Evolutionary conservation across 176 grass and related monocot genomes (phyloP).

Genomic region (Dactylis glomerata): DNA sequence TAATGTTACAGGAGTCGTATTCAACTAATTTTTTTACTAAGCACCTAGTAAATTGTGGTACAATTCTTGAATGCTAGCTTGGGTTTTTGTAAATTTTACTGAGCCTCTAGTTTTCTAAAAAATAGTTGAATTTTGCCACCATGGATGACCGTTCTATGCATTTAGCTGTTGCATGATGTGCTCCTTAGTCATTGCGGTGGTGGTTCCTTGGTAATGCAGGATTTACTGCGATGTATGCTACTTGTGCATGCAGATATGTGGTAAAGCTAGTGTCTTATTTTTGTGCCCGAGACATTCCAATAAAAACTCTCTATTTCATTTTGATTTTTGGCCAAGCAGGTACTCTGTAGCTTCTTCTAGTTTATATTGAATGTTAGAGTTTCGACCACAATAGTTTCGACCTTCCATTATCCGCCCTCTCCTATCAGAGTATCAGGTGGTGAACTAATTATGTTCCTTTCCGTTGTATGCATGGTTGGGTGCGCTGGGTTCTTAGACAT

Average conservation of each 20-base stretch:
- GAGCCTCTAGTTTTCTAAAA: not conserved
- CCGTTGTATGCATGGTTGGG: too few relatives aligned
- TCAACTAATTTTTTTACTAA: too few relatives aligned
- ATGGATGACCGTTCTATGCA: not conserved
- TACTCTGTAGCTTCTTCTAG: not conserved
- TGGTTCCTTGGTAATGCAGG: slow-evolving; percentile 29
- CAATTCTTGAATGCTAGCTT: too few relatives aligned
- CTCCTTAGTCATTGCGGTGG: not conserved
- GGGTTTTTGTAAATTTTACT: too few relatives aligned
- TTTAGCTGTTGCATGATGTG: not conserved
- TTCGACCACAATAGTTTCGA: too few relatives aligned
- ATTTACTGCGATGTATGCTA: slow-evolving; percentile 92
- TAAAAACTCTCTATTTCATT: not conserved
- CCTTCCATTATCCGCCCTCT: too few relatives aligned
- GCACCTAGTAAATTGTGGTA: too few relatives aligned
- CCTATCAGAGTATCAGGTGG: too few relatives aligned
- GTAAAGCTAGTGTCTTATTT: slow-evolving; percentile 39
- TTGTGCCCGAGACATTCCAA: not conserved
- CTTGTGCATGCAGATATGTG: slow-evolving; percentile 89
- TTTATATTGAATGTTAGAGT: too few relatives aligned
- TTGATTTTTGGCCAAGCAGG: not conserved
- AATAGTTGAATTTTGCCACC: not conserved
- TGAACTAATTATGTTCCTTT: too few relatives aligned
- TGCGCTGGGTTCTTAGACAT: too few relatives aligned
- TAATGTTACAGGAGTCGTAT: too few relatives aligned